Evolutionary conservation across 345 rosid genomes (phyloP).

Genomic region (Sapria himalayana): DNA sequence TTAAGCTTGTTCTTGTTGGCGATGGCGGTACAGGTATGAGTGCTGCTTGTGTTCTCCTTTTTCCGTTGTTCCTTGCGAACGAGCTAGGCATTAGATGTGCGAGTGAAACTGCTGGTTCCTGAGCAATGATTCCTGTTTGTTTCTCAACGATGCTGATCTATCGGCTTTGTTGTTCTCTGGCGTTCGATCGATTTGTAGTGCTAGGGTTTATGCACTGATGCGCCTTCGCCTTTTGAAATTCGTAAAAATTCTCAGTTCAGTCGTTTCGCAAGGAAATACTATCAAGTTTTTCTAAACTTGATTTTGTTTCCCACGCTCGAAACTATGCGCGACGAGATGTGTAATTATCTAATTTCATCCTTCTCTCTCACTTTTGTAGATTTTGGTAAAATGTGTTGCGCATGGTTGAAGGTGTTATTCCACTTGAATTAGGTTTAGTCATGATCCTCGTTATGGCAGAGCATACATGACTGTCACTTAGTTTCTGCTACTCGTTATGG

Average conservation of each 20-base stretch:
- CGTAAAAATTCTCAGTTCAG: too few species aligned
- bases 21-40: constrained; percentile 75
- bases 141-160: too few species aligned
- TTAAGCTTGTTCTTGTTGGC: constrained; percentile 91
- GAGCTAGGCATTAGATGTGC: neutral
- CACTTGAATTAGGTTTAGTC: neutral
- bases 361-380: too few species aligned
- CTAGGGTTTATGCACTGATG: constrained; percentile 1
- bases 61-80: neutral
- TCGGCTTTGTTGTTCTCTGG: neutral
- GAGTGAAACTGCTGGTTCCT: neutral
- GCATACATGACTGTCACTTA: neutral
- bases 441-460: too few species aligned
- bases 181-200: neutral
- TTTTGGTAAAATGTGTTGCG: too few species aligned
- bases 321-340: too few species aligned
- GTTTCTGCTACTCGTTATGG: neutral
- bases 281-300: too few species aligned
- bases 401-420: neutral
- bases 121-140: too few species aligned
- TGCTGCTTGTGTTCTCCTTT: neutral
- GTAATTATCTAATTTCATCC: too few species aligned
- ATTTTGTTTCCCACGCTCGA: too few species aligned
- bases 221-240: too few species aligned
- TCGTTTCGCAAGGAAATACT: too few species aligned